Evolutionary conservation across 768 basidiomycete genomes (phyloP).

Genomic region (Coprinellus aureogranulatus): DNA sequence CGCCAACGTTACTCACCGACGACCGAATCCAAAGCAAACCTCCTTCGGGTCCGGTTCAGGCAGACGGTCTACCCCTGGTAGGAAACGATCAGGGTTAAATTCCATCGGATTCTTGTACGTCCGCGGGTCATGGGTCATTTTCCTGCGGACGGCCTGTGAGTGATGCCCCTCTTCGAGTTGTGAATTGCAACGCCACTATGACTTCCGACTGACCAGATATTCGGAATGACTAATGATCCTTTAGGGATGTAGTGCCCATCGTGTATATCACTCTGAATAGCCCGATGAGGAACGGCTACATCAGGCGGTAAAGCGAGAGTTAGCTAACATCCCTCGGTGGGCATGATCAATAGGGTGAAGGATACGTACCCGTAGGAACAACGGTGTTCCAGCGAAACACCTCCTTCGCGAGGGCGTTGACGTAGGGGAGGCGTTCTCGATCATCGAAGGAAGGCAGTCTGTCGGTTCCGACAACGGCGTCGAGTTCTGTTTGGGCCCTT

Average conservation of each 20-base stretch:
- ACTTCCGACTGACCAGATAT: slow-evolving; percentile 40
- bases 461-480: slow-evolving; percentile 55
- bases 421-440: slow-evolving; percentile 55
- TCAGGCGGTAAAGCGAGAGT: not conserved
- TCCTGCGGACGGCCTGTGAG: slow-evolving; percentile 30
- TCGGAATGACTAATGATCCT: slow-evolving; percentile 50
- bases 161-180: not conserved
- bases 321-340: too few species aligned
- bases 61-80: slow-evolving; percentile 38
- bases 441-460: slow-evolving; percentile 61
- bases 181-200: not conserved
- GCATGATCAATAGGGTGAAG: slow-evolving; percentile 8
- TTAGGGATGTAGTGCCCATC: slow-evolving; percentile 63
- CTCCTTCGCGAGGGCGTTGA: slow-evolving; percentile 61
- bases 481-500: slow-evolving; percentile 64
- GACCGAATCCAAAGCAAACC: slow-evolving; percentile 69
- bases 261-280: slow-evolving; percentile 59
- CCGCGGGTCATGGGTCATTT: slow-evolving; percentile 52
- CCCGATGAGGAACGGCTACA: slow-evolving; percentile 53
- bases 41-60: slow-evolving; percentile 58
- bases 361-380: slow-evolving; percentile 37
- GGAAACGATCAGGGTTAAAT: slow-evolving; percentile 63
- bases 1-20: slow-evolving; percentile 42
- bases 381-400: slow-evolving; percentile 52
- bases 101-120: slow-evolving; percentile 51